Percentiles rank a stretch among this genome's conserved stretches.
Evolutionary conservation across 83 land plant species (phyloP).

Genomic region (Diphasiastrum complanatum): DNA sequence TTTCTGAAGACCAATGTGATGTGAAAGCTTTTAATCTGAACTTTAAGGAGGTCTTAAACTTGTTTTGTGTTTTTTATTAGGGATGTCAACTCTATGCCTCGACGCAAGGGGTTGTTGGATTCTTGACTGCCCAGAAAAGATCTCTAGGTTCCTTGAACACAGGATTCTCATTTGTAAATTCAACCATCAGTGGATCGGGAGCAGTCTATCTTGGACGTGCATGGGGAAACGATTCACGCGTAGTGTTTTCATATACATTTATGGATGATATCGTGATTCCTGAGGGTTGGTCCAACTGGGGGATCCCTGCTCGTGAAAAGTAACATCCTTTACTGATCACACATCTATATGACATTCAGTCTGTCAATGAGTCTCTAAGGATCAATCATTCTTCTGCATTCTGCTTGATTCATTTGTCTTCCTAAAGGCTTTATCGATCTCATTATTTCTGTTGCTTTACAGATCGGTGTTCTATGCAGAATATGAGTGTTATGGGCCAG

Average conservation of each 20-base stretch:
- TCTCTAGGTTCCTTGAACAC: too few relatives aligned
- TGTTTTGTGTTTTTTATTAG: too few relatives aligned
- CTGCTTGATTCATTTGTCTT: not conserved
- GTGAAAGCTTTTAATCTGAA: too few relatives aligned
- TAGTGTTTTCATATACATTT: conserved; percentile 8
- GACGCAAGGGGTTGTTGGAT: too few relatives aligned
- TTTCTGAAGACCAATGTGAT: too few relatives aligned
- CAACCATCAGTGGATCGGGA: conserved; percentile 10
- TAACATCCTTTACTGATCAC: too few relatives aligned
- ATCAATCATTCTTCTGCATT: not conserved
- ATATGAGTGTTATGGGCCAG: conserved; percentile 11
- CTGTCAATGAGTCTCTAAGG: not conserved
- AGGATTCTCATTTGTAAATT: conserved; percentile 12
- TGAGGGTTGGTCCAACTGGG: conserved; percentile 17
- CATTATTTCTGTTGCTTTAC: not conserved
- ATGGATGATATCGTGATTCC: conserved; percentile 19
- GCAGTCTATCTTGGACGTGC: conserved; percentile 15
- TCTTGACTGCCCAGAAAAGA: too few relatives aligned
- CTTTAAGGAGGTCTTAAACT: too few relatives aligned
- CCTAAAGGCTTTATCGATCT: not conserved
- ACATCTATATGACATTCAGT: too few relatives aligned
- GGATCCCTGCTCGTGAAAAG: conserved; percentile 8
- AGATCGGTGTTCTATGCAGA: conserved; percentile 8
- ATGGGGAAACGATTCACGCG: conserved; percentile 14
- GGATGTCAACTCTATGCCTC: too few relatives aligned